phyloP scores from a whole-genome alignment of 2,329 filamentous ascomycete genomes.

The Byssochlamys sp. region DNA sequence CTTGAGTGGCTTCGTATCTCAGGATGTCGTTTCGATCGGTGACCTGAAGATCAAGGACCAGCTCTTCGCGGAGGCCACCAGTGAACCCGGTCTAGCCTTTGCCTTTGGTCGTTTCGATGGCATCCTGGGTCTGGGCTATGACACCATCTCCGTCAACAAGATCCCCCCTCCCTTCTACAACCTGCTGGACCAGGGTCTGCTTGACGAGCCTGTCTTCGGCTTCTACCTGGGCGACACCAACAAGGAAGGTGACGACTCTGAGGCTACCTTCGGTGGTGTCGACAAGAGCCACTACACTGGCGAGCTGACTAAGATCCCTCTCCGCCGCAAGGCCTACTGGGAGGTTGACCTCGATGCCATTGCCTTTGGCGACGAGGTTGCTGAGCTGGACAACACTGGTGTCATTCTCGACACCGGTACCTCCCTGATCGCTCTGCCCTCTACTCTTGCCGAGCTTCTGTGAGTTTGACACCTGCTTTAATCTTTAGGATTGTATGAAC shows the following conservation, averaged over 20 bases:
- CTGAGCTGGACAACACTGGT: conserved; percentile 86
- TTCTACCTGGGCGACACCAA: conserved; percentile 82
- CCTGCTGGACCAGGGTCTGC: conserved; percentile 77
- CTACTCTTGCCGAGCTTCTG: conserved; percentile 82
- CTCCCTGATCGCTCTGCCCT: conserved; percentile 90
- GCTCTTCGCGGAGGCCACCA: conserved; percentile 91
- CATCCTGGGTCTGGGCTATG: conserved; percentile 87
- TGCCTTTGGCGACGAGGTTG: conserved; percentile 72
- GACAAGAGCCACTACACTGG: conserved; percentile 73
- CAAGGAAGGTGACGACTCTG: conserved; percentile 64
- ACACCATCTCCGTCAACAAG: conserved; percentile 92
- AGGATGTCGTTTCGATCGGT: conserved; percentile 77
- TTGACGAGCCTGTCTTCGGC: conserved; percentile 88
- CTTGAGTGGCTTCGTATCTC: conserved; percentile 84
- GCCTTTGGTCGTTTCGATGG: conserved; percentile 96
- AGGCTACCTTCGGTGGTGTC: conserved; percentile 81
- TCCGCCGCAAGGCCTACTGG: conserved; percentile 99
- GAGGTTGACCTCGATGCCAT: conserved; percentile 94
- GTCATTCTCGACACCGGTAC: conserved; percentile 97
- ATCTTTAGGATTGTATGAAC: not conserved
- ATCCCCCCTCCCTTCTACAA: conserved; percentile 95
- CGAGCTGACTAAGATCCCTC: conserved; percentile 82
- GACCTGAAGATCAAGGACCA: conserved; percentile 81
- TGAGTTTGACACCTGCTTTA: conserved; percentile 26
- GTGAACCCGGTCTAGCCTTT: conserved; percentile 90